Evolutionary conservation across 2,329 filamentous ascomycete genomes (phyloP).

Genomic region (Pseudonectria buxi): DNA sequence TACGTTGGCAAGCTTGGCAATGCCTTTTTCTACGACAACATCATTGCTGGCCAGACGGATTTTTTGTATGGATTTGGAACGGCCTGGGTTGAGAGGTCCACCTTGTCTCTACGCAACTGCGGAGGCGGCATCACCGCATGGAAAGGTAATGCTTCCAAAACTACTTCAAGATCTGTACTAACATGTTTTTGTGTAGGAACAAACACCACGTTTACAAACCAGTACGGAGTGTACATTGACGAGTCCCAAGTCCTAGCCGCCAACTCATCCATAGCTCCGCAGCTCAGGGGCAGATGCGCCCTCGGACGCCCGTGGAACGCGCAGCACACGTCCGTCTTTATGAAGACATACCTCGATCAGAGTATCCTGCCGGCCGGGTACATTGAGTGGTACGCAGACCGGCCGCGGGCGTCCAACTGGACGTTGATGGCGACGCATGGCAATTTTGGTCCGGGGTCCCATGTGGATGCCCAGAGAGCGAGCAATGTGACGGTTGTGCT

Average conservation of each 20-base stretch:
- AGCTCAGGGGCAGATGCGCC: constrained; percentile 40
- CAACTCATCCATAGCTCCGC: constrained; percentile 38
- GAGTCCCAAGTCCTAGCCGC: constrained; percentile 46
- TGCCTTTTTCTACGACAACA: constrained; percentile 54
- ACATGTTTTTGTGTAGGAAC: constrained; percentile 11
- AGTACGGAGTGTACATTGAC: constrained; percentile 60
- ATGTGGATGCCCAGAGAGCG: constrained; percentile 36
- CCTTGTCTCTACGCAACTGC: constrained; percentile 50
- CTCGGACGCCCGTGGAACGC: constrained; percentile 59
- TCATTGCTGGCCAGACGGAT: constrained; percentile 59
- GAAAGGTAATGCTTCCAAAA: constrained; percentile 37
- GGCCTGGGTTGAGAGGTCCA: constrained; percentile 49
- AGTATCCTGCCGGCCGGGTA: constrained; percentile 49
- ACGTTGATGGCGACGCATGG: constrained; percentile 53
- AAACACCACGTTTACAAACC: constrained; percentile 60
- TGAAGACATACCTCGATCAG: constrained; percentile 46
- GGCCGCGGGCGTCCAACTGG: constrained; percentile 28
- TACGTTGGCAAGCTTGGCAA: constrained; percentile 62
- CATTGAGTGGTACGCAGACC: constrained; percentile 18
- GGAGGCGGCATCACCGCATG: constrained; percentile 63
- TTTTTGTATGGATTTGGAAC: constrained; percentile 65
- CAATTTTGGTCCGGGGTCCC: constrained; percentile 46
- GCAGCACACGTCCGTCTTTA: constrained; percentile 50
- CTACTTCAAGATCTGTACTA: no score
- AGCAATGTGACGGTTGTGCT: constrained; percentile 40